phyloP scores from a whole-genome alignment of 768 basidiomycete species.

The Podaxis carcinomalis region DNA sequence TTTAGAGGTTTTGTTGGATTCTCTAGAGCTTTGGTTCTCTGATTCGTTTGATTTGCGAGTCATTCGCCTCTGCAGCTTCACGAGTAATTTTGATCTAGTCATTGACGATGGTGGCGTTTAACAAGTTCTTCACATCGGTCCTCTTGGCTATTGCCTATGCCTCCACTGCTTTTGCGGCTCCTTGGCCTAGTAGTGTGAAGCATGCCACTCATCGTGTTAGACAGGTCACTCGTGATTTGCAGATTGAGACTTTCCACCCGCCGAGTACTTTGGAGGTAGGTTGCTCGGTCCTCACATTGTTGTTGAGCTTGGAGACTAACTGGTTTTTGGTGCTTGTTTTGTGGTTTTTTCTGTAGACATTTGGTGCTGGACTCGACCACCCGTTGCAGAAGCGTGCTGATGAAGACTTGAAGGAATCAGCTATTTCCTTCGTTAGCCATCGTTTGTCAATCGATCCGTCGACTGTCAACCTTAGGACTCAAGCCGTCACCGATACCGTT shows the following conservation, averaged over 20 bases:
- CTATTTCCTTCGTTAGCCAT: slow-evolving; percentile 22
- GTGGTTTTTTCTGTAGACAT: slow-evolving; percentile 16
- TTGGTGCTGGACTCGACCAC: slow-evolving; percentile 24
- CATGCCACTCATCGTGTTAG: slow-evolving; percentile 18
- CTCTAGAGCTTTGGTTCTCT: not conserved
- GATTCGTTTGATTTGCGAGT: not conserved
- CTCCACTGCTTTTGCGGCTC: slow-evolving; percentile 12
- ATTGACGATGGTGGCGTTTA: slow-evolving; percentile 6
- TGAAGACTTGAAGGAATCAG: slow-evolving; percentile 23
- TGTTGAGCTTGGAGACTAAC: not conserved
- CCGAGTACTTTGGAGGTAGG: slow-evolving; percentile 20
- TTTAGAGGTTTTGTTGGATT: not conserved
- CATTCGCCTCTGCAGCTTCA: not conserved
- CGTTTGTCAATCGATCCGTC: slow-evolving; percentile 19
- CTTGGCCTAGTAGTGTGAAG: slow-evolving; percentile 12
- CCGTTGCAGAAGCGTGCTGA: slow-evolving; percentile 17
- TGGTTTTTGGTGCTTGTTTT: not conserved
- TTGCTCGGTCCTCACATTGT: not conserved
- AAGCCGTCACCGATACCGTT: slow-evolving; percentile 18
- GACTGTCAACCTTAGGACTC: slow-evolving; percentile 18
- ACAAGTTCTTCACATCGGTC: slow-evolving; percentile 13
- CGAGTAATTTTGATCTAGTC: not conserved
- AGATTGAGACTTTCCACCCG: slow-evolving; percentile 23
- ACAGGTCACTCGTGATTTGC: slow-evolving; percentile 11
- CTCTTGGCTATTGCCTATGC: slow-evolving; percentile 11